Evolutionary conservation across 257 asterid genomes (phyloP).

Genomic region (Lavandula angustifolia): DNA sequence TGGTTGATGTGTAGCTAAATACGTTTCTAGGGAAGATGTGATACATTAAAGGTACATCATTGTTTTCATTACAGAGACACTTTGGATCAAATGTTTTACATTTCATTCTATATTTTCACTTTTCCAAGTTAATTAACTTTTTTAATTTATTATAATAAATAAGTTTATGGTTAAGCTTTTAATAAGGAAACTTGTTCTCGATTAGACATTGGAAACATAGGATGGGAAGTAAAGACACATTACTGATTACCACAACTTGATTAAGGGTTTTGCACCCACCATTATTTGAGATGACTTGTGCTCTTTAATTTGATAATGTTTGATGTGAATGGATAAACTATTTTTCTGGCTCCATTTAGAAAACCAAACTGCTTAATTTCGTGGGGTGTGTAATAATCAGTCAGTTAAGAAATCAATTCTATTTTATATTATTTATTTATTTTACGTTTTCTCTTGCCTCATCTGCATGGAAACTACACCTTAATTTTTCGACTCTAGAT

Average conservation of each 20-base stretch:
- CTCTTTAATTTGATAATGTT: constrained; percentile 38
- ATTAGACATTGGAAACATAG: constrained; percentile 22
- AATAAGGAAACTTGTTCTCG: constrained; percentile 28
- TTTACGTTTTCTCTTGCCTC: too few relatives aligned
- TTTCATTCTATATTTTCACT: not conserved
- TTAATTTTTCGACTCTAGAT: not conserved
- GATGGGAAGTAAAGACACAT: constrained; percentile 36
- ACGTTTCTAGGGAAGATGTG: constrained; percentile 54
- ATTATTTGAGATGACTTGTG: constrained; percentile 56
- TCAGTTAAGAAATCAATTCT: constrained; percentile 78
- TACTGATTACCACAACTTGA: constrained; percentile 23
- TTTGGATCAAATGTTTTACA: constrained; percentile 26
- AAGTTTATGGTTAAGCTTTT: constrained; percentile 9
- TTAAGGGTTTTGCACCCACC: constrained; percentile 58
- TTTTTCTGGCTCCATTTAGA: constrained; percentile 9
- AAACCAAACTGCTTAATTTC: constrained; percentile 46
- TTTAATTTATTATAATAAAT: constrained; percentile 1
- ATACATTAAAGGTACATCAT: constrained; percentile 44
- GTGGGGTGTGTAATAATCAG: constrained; percentile 65
- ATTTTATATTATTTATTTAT: constrained; percentile 39
- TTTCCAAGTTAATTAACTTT: constrained; percentile 43
- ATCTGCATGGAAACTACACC: constrained; percentile 17
- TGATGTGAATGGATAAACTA: constrained; percentile 63
- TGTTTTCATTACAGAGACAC: constrained; percentile 58
- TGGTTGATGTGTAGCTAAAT: constrained; percentile 60